Conservation (phyloP, 2,329 filamentous ascomycete species). For the Lasiodiplodia hormozganensis region DNA sequence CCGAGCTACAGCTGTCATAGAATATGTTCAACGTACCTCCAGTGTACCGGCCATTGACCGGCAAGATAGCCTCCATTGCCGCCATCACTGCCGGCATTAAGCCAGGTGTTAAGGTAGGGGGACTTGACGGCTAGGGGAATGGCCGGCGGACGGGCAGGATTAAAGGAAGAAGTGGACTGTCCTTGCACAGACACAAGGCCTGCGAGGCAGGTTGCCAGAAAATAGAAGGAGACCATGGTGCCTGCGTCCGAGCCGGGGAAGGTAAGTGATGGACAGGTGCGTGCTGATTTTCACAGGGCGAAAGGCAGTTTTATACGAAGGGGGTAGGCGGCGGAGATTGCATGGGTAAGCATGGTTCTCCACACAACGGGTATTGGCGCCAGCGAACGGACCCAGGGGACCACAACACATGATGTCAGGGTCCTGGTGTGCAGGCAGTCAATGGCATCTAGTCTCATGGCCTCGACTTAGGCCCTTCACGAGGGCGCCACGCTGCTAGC, state of each 20-base stretch:
- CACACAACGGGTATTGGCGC: slow-evolving; percentile 25
- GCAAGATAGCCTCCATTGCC: slow-evolving; percentile 71
- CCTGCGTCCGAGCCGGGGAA: slow-evolving; percentile 19
- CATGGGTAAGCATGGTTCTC: slow-evolving; percentile 24
- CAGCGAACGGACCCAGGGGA: slow-evolving; percentile 24
- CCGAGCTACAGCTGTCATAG: neutral
- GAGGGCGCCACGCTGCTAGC: slow-evolving; percentile 23
- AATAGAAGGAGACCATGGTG: slow-evolving; percentile 25
- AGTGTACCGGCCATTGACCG: slow-evolving; percentile 73
- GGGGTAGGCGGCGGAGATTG: slow-evolving; percentile 17
- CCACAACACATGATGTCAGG: slow-evolving; percentile 30
- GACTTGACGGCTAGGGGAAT: slow-evolving; percentile 76
- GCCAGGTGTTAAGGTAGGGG: slow-evolving; percentile 76
- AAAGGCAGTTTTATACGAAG: slow-evolving; percentile 23
- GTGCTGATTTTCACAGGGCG: slow-evolving; percentile 9
- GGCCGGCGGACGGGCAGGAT: slow-evolving; percentile 70
- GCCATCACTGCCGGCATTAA: slow-evolving; percentile 62
- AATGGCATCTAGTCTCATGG: slow-evolving; percentile 28
- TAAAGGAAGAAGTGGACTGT: slow-evolving; percentile 66
- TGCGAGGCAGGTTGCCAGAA: slow-evolving; percentile 22
- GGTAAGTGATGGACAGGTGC: slow-evolving; percentile 23
- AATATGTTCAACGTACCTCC: slow-evolving; percentile 56
- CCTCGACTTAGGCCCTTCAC: slow-evolving; percentile 21
- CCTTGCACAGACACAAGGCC: slow-evolving; percentile 18
- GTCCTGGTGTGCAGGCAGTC: slow-evolving; percentile 23